Conservation (phyloP, 441 rosid species). For the Capsella rubella region DNA sequence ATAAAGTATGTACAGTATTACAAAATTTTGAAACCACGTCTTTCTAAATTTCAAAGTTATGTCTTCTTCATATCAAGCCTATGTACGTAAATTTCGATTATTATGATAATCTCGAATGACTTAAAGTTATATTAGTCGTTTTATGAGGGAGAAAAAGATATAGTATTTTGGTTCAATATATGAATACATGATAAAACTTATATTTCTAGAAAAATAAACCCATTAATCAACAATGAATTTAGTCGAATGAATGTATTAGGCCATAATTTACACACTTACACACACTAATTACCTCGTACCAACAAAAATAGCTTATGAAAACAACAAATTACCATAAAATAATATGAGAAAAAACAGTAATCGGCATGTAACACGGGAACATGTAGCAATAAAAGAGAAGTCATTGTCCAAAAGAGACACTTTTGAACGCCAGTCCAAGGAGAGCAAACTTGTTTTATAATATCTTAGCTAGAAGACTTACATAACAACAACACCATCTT, state of each 20-base stretch:
- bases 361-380: constrained; percentile 20
- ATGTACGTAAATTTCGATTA: too few species aligned
- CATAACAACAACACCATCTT: constrained; percentile 5
- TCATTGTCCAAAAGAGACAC: constrained; percentile 26
- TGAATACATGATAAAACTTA: background rate
- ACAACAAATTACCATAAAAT: background rate
- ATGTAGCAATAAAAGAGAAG: constrained; percentile 5
- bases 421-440: constrained; percentile 5
- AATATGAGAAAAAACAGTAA: background rate
- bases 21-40: background rate
- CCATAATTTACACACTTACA: background rate
- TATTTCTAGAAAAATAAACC: background rate
- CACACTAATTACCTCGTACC: constrained; percentile 14
- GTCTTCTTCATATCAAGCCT: background rate
- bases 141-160: background rate
- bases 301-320: background rate
- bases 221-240: background rate
- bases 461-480: constrained; percentile 12
- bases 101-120: too few species aligned
- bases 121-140: background rate
- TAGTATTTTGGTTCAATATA: background rate
- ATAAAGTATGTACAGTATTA: too few species aligned
- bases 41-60: background rate
- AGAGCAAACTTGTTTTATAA: constrained; percentile 9
- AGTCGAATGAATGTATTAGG: background rate